phyloP scores from a whole-genome alignment of 805 yeast species.

The Wickerhamomyces chambardii region DNA sequence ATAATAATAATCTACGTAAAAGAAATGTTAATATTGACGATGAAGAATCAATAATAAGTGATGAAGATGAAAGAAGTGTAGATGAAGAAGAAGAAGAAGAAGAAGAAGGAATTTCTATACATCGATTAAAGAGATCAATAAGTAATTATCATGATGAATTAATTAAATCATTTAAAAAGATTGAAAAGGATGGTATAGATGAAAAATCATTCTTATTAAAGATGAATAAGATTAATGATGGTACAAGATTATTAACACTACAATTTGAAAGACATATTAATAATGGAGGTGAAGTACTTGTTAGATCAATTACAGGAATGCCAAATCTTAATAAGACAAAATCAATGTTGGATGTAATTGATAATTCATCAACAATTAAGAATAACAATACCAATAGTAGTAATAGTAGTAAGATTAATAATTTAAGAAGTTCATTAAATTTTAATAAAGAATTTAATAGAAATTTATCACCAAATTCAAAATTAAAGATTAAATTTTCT shows the following conservation, averaged over 20 bases:
- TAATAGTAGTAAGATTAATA: slow-evolving; percentile 3
- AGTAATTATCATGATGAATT: slow-evolving; percentile 2
- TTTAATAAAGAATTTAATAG: too few species aligned
- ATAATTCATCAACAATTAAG: background rate
- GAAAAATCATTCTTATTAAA: slow-evolving; percentile 3
- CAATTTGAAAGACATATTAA: slow-evolving; percentile 22
- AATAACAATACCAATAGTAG: slow-evolving; percentile 15
- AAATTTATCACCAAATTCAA: background rate
- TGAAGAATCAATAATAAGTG: background rate
- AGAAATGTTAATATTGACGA: background rate
- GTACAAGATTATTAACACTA: slow-evolving; percentile 10
- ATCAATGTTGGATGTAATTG: slow-evolving; percentile 18
- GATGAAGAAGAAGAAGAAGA: background rate
- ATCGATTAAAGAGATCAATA: slow-evolving; percentile 4
- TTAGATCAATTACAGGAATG: slow-evolving; percentile 31
- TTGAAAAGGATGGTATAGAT: background rate
- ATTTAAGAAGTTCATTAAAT: too few species aligned
- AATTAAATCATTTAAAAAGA: slow-evolving; percentile 1
- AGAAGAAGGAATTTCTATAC: slow-evolving; percentile 1
- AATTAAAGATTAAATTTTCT: slow-evolving; percentile 7
- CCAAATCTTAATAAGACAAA: slow-evolving; percentile 11
- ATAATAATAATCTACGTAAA: slow-evolving; percentile 5
- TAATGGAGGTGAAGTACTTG: slow-evolving; percentile 27
- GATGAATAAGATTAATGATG: slow-evolving; percentile 14
- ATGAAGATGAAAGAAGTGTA: background rate